Evolutionary conservation across 108 stramenopile genomes (phyloP), one percentile per base, ranked within the genome.

Genomic region (Nitzschia sp.): DNA sequence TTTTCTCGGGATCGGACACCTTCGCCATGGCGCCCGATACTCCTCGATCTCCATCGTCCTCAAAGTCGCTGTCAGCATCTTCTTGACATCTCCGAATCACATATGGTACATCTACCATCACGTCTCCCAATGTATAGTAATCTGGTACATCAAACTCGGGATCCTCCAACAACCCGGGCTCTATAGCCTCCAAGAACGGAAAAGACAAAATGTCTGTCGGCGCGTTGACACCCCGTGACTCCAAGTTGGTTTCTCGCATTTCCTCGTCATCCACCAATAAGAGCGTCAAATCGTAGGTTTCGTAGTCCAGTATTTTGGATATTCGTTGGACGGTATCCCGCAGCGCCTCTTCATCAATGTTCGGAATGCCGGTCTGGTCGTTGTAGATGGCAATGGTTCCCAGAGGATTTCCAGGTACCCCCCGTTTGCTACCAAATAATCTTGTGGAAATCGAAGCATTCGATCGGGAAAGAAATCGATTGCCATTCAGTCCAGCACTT

Each of bases 191-290:
- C 49, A 79, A 77, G 64, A 95, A 85, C 21, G 91, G 92, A 70
- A 95, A 97, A 21, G 88, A 90, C 19, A 97, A 66, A 46, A 97
- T 87, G 55, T 97, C 97, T 0, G 97, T 96, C 0, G 90, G 78
- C 6, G 71, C 65, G 59, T 85, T 68, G 6, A 91, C 67, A 2
- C 86, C 86, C 18, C 92, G 75, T 9, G 85, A 81, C 24, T 86
- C 85, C n/a, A 54, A 26, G 38, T 94, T 94, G 63, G 82, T 75
- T 70, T 88, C 76, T 68, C 61, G 72, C 90, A 94, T 94, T 55
- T 88, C 79, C 11, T 86, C 79, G 30, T 91, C 90, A 26, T 83
- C 82, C 0, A 86, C 74, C 32, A 94, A 68, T 0, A 82, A 30
- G 25, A 91, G 45, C 11, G 85, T 79, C 3, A 94, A 78, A 53